Percentiles rank a stretch among this genome's conserved stretches.
Conservation (phyloP, 176 grass and related monocot genomes). For the Eleusine indica region DNA sequence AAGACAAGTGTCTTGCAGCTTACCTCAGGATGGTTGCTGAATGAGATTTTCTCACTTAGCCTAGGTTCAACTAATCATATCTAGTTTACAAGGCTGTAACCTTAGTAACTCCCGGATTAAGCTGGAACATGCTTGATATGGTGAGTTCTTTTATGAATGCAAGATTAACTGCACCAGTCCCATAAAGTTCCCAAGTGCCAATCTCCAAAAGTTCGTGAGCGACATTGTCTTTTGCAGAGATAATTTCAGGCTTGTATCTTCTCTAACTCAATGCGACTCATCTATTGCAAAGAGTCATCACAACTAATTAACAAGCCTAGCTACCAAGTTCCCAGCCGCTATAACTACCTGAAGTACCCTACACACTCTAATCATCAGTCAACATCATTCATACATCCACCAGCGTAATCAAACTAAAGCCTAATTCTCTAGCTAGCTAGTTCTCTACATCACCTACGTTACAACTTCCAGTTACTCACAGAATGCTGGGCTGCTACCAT, state of each 20-base stretch:
- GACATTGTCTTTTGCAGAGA: background rate
- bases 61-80: constrained; percentile 39
- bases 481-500: constrained; percentile 13
- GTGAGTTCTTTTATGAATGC: background rate
- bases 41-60: constrained; percentile 28
- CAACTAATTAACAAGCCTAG: background rate
- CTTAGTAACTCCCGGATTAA: background rate
- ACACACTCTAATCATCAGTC: constrained; percentile 23
- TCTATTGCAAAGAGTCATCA: background rate
- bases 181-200: background rate
- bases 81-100: constrained; percentile 8
- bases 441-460: constrained; percentile 10
- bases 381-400: constrained; percentile 28
- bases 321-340: background rate
- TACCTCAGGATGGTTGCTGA: constrained; percentile 12
- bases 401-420: constrained; percentile 11
- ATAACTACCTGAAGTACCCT: background rate
- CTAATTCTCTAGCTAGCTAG: background rate
- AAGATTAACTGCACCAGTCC: background rate
- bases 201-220: background rate
- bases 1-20: constrained; percentile 27
- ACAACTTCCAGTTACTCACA: background rate
- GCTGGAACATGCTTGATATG: background rate
- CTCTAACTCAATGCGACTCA: background rate
- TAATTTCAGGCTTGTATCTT: background rate